Evolutionary conservation across 352 stramenopile genomes (phyloP).

Genomic region (Globisporangium parvum): DNA sequence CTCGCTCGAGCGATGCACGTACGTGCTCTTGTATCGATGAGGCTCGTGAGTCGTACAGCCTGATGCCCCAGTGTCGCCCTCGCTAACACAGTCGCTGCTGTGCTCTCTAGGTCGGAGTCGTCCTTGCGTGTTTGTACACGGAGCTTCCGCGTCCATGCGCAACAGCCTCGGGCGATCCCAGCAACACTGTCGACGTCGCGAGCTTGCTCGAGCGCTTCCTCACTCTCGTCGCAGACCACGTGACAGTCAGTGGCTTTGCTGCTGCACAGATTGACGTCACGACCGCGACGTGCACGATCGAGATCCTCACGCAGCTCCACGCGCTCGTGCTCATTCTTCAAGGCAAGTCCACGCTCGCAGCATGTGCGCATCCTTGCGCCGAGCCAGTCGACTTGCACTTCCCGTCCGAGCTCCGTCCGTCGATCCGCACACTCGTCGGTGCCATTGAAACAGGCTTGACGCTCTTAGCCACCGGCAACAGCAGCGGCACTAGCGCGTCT

Average conservation of each 20-base stretch:
- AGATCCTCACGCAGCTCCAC: conserved; percentile 42
- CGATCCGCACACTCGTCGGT: conserved; percentile 49
- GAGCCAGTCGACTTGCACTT: conserved; percentile 53
- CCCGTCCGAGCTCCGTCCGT: conserved; percentile 45
- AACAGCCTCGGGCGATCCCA: not conserved
- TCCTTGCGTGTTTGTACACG: conserved; percentile 33
- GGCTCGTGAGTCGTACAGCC: not conserved
- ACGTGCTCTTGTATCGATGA: conserved; percentile 9
- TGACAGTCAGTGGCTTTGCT: conserved; percentile 4
- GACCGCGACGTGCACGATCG: conserved; percentile 25
- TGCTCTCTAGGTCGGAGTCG: conserved; percentile 28
- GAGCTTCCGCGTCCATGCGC: conserved; percentile 8
- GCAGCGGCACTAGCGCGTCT: not conserved
- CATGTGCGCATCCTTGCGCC: conserved; percentile 45
- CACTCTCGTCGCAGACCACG: conserved; percentile 34
- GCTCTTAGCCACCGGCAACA: conserved; percentile 14
- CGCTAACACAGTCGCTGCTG: not conserved
- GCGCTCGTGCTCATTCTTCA: conserved; percentile 67
- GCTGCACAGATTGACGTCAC: conserved; percentile 3
- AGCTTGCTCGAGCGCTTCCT: conserved; percentile 41
- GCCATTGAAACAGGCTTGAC: conserved; percentile 27
- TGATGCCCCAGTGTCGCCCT: conserved; percentile 7
- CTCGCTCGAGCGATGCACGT: conserved; percentile 37
- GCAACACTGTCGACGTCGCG: conserved; percentile 7
- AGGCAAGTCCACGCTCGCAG: conserved; percentile 25